These are phyloP conservation scores for Selaginella moellendorffii DNA, from an alignment of 75 land plant species.

Conservation along the genomic window DNA sequence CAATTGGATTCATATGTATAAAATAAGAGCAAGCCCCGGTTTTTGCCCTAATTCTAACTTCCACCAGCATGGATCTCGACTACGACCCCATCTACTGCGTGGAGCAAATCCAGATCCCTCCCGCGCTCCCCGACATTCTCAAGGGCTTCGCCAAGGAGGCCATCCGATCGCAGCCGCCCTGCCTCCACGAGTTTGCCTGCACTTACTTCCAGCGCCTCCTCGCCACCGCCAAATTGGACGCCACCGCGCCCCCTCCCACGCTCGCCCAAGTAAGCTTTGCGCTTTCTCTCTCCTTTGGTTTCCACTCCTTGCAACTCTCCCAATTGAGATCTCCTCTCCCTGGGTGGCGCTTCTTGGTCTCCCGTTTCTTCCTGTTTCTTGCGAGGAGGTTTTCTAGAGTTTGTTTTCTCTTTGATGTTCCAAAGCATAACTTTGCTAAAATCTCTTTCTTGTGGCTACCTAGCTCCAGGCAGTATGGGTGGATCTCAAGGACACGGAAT, in stretches of 20 bases:
- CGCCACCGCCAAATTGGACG: slow-evolving; percentile 13
- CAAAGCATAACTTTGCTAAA: background rate
- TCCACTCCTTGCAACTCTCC: no score
- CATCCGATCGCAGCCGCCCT: slow-evolving; percentile 19
- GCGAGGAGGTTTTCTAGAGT: no score
- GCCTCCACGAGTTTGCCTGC: slow-evolving; percentile 24
- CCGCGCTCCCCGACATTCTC: slow-evolving; percentile 22
- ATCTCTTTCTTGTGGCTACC: background rate
- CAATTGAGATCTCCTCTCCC: no score
- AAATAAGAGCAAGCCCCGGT: no score
- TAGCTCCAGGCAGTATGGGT: slow-evolving; percentile 16
- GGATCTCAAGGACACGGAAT: slow-evolving; percentile 18
- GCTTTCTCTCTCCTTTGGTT: no score
- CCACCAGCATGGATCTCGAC: slow-evolving; percentile 22
- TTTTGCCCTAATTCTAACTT: no score
- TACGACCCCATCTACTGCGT: slow-evolving; percentile 33
- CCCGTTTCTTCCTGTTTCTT: no score
- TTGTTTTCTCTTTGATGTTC: background rate
- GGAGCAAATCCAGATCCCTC: slow-evolving; percentile 31
- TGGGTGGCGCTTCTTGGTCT: no score
- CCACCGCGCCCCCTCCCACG: slow-evolving; percentile 18
- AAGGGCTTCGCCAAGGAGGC: slow-evolving; percentile 30
- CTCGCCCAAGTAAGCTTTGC: slow-evolving; percentile 13
- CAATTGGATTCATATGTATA: no score
- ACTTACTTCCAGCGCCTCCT: slow-evolving; percentile 20